These are phyloP conservation scores for Ceratobasidium sp. DNA, from an alignment of 1,284 basidiomycete species.

Conservation along the genomic window DNA sequence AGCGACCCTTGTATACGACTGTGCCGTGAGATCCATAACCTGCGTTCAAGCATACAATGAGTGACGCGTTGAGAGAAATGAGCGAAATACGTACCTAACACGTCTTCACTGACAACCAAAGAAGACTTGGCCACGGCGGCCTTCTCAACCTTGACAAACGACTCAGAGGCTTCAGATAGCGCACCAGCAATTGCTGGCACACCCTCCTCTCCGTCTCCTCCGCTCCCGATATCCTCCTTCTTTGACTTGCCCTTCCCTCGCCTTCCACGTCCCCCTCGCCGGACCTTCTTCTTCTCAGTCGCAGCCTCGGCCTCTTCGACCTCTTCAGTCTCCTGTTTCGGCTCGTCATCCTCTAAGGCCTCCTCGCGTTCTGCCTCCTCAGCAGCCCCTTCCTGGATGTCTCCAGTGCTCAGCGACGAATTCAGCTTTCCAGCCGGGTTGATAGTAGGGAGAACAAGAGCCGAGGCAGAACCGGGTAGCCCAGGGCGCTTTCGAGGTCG, in stretches of 20 bases:
- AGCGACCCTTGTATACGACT: slow-evolving; percentile 92
- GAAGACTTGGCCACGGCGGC: slow-evolving; percentile 11
- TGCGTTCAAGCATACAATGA: slow-evolving; percentile 54
- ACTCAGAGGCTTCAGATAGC: slow-evolving; percentile 7
- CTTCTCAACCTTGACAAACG: slow-evolving; percentile 37
- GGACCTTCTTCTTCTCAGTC: slow-evolving; percentile 61
- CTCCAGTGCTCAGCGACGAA: background rate
- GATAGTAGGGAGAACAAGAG: slow-evolving; percentile 1
- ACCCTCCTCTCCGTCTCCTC: slow-evolving; percentile 6
- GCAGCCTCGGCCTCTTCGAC: slow-evolving; percentile 60
- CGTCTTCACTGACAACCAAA: slow-evolving; percentile 43
- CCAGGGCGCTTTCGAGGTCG: background rate
- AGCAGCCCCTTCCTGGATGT: background rate
- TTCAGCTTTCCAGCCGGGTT: slow-evolving; percentile 24
- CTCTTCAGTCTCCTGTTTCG: slow-evolving; percentile 61
- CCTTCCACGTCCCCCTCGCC: slow-evolving; percentile 62
- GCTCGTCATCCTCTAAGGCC: slow-evolving; percentile 23
- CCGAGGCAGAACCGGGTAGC: slow-evolving; percentile 16
- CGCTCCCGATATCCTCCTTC: slow-evolving; percentile 60
- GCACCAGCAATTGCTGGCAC: background rate
- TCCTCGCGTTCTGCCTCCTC: slow-evolving; percentile 8
- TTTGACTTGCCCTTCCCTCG: slow-evolving; percentile 59
- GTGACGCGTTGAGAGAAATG: slow-evolving; percentile 11
- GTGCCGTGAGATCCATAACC: slow-evolving; percentile 98
- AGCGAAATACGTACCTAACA: slow-evolving; percentile 30